Percentiles rank a stretch among this genome's conserved stretches.
Evolutionary conservation across 2,329 filamentous ascomycete genomes (phyloP).

Genomic region (Cladophialophora yegresii): DNA sequence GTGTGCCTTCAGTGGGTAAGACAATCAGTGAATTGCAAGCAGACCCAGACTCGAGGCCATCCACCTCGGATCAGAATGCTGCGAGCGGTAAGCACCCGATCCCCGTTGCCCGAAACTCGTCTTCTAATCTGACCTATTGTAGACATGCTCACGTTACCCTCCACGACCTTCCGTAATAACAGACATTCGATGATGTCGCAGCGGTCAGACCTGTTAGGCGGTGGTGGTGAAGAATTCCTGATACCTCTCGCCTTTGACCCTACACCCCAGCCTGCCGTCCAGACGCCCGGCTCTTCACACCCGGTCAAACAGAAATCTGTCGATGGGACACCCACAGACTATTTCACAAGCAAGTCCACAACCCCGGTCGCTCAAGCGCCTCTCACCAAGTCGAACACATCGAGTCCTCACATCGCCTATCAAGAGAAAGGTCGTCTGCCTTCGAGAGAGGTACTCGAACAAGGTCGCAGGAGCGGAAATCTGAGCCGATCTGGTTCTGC

Average conservation of each 20-base stretch:
- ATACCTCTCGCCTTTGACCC: conserved; percentile 76
- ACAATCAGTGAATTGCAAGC: conserved; percentile 33
- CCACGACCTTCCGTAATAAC: conserved; percentile 75
- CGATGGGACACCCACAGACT: conserved; percentile 56
- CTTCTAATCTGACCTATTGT: conserved; percentile 20
- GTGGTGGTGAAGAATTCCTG: conserved; percentile 66
- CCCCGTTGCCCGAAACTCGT: conserved; percentile 6
- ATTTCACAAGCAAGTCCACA: conserved; percentile 51
- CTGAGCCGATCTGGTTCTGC: conserved; percentile 34
- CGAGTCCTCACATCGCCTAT: conserved; percentile 85
- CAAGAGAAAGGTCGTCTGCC: conserved; percentile 74
- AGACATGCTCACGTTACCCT: conserved; percentile 70
- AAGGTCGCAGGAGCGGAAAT: conserved; percentile 47
- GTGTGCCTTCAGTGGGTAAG: conserved; percentile 33
- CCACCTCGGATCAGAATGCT: conserved; percentile 27
- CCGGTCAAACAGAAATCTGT: conserved; percentile 51
- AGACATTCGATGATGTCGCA: conserved; percentile 70
- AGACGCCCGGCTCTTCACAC: conserved; percentile 48
- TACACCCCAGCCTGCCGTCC: conserved; percentile 60
- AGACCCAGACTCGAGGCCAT: conserved; percentile 29
- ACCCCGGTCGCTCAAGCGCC: conserved; percentile 44
- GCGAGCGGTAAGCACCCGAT: conserved; percentile 26
- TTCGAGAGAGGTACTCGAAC: conserved; percentile 27
- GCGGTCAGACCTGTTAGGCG: conserved; percentile 57
- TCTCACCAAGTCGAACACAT: conserved; percentile 35